Evolutionary conservation across 257 asterid species (phyloP), one percentile per base, ranked within the genome.

Genomic region (Echites panduratus): DNA sequence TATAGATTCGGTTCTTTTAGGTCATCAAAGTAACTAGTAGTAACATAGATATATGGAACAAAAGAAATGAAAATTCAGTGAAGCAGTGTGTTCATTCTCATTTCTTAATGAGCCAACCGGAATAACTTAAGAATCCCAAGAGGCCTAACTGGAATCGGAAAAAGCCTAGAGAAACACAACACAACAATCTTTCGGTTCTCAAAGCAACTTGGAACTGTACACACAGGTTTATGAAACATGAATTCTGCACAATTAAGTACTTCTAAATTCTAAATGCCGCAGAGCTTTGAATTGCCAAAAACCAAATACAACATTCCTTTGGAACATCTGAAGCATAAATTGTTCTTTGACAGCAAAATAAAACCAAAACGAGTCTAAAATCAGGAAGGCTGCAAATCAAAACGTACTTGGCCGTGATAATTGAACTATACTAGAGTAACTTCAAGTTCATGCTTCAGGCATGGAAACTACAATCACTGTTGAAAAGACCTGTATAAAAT

Each of bases 401-500:
- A 76, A 68, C 70, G 80, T 83, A 73, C 79, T 77, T 63, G 78
- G 76, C 66, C 82, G 70, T 57, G 59, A 78, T 79, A 80, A 75
- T 65, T 49, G 73, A 80, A 63, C 78, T 76, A 74, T 58, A 63
- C 83, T 68, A 74, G 66, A 38, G 75, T 65, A 68, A 78, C 80
- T 73, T 75, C 79, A 69, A 69, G 66, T 68, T 71, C 86, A 70
- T 32, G 72, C 82, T 77, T 72, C 81, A 64, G 11, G 59, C 67
- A 76, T 65, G 77, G 78, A 72, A 64, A 67, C 17, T 74, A 76
- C 82, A 76, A 56, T 76, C 81, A 24, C 66, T 71, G 29, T 64
- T 49, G 45, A 26, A 43, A 72, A 49, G 70, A 81, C 88, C 96
- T 88, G 90, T 81, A 79, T n/a, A 41, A 54, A 48, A 66, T 68